Percentiles rank a stretch among this genome's conserved stretches.
Evolutionary conservation across 192 early-diverging fungal genomes (phyloP).

Genomic region (Podila clonocystis): DNA sequence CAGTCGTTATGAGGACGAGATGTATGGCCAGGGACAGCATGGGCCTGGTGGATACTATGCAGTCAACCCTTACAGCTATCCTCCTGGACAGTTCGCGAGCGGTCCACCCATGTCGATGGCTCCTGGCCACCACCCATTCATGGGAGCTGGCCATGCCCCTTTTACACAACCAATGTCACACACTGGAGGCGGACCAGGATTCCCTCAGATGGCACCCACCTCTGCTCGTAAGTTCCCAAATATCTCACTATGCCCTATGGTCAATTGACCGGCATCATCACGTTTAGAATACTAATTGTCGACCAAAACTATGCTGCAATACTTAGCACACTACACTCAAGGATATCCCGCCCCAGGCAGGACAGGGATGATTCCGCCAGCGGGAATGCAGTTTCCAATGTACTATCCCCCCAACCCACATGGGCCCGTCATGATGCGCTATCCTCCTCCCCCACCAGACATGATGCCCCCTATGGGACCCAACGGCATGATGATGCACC

Average conservation of each 20-base stretch:
- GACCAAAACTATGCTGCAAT: neutral
- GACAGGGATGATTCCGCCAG: conserved; percentile 57
- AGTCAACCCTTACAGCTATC: conserved; percentile 46
- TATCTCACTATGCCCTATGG: neutral
- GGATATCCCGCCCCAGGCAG: conserved; percentile 63
- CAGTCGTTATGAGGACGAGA: conserved; percentile 60
- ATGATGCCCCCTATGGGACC: conserved; percentile 53
- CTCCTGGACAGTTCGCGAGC: conserved; percentile 47
- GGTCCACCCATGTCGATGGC: conserved; percentile 62
- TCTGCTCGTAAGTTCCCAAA: conserved; percentile 53
- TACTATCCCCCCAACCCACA: conserved; percentile 60
- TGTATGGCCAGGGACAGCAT: conserved; percentile 55
- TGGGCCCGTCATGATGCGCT: conserved; percentile 66
- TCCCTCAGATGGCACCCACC: conserved; percentile 61
- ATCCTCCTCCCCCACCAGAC: conserved; percentile 63
- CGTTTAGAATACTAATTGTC: neutral
- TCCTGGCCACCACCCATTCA: conserved; percentile 45
- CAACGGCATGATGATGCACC: conserved; percentile 59
- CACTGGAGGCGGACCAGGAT: conserved; percentile 58
- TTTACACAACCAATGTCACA: conserved; percentile 47
- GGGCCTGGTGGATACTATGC: conserved; percentile 53
- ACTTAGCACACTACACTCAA: conserved; percentile 55
- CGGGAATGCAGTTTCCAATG: conserved; percentile 61
- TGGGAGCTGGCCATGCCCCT: conserved; percentile 17
- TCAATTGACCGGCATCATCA: neutral